A percentile compares a stretch with the other conserved stretches of the same genome.
Evolutionary conservation across 2,329 filamentous ascomycete genomes (phyloP).

Genomic region (Alternaria conjuncta): DNA sequence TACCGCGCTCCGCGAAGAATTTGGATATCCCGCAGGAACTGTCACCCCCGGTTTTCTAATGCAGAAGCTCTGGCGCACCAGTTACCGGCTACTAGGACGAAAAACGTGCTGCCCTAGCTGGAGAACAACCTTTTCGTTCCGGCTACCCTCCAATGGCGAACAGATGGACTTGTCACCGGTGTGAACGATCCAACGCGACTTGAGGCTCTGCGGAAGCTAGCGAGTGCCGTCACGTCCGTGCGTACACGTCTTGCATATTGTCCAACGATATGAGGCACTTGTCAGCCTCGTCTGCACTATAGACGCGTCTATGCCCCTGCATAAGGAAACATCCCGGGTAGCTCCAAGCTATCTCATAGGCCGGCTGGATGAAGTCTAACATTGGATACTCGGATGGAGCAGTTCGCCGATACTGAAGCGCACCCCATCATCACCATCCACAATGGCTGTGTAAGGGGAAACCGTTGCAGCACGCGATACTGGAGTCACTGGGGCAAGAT

Average conservation of each 20-base stretch:
- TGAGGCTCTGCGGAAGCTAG: constrained; percentile 16
- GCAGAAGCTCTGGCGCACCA: constrained; percentile 2
- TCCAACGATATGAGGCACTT: constrained; percentile 5
- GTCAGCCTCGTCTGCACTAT: constrained; percentile 6
- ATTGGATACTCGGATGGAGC: not conserved
- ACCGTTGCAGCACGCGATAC: not conserved
- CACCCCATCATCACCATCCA: not conserved
- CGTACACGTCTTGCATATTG: not conserved
- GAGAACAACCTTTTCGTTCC: not conserved
- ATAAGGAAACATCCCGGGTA: not conserved
- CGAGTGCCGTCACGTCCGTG: not conserved
- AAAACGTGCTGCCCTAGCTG: not conserved
- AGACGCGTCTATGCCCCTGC: constrained; percentile 5
- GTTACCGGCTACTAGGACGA: not conserved
- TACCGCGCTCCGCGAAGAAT: not conserved
- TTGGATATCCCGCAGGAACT: not conserved
- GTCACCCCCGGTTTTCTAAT: not conserved
- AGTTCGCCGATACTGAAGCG: not conserved
- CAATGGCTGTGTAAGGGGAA: not conserved
- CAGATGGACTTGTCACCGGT: not conserved
- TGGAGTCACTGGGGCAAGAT: not conserved
- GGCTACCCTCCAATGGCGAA: not conserved
- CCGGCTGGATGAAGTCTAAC: not conserved
- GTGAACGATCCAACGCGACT: not conserved
- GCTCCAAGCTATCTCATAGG: not conserved